Conservation (phyloP, 192 early-diverging fungal species). For the Phycomyces blakesleeanus region DNA sequence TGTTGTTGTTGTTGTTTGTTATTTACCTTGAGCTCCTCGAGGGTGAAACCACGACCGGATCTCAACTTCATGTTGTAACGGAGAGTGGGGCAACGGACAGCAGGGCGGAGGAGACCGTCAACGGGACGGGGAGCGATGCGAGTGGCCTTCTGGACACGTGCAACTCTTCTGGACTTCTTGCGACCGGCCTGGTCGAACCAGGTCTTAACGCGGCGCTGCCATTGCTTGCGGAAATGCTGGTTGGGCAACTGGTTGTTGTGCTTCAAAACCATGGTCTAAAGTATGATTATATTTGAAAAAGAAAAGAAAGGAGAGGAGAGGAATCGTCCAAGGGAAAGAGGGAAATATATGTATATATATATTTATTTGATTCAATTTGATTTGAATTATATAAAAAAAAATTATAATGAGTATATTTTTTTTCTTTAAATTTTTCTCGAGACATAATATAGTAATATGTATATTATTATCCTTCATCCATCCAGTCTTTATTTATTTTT, state of each 20-base stretch:
- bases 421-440: too few species aligned
- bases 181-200: slow-evolving; percentile 98
- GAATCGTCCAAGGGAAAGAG: neutral
- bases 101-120: slow-evolving; percentile 94
- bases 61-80: slow-evolving; percentile 99
- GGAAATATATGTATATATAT: too few species aligned
- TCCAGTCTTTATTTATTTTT: too few species aligned
- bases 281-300: neutral
- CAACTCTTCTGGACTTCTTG: slow-evolving; percentile 87
- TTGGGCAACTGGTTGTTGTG: slow-evolving; percentile 96
- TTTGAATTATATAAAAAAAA: too few species aligned
- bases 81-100: slow-evolving; percentile 92
- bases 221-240: slow-evolving; percentile 98
- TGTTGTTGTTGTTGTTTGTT: neutral
- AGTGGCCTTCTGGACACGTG: slow-evolving; percentile 93
- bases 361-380: too few species aligned
- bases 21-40: slow-evolving; percentile 94
- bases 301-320: too few species aligned
- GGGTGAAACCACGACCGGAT: slow-evolving; percentile 95
- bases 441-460: too few species aligned
- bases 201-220: slow-evolving; percentile 93
- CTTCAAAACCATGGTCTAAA: slow-evolving; percentile 59
- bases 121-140: slow-evolving; percentile 93
- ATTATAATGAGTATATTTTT: too few species aligned
- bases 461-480: too few species aligned